Percentiles rank a stretch among this genome's conserved stretches.
Evolutionary conservation across 2,329 filamentous ascomycete species (phyloP).

Genomic region (Penicillium sp.): DNA sequence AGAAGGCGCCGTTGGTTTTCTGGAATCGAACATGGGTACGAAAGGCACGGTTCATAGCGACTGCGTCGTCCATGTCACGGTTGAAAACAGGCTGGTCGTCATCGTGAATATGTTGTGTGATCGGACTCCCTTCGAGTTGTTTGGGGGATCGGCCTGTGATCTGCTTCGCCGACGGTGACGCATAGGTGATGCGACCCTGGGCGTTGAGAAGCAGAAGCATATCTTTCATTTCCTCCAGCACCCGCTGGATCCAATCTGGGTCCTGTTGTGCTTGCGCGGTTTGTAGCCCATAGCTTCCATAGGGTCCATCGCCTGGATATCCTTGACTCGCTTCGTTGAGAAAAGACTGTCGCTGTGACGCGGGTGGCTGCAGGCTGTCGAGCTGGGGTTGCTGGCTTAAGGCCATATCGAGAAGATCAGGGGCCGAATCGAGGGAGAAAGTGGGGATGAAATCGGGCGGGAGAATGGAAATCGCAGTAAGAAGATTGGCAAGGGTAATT

Average conservation of each 20-base stretch:
- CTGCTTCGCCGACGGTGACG: slow-evolving; percentile 72
- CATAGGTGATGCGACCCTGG: slow-evolving; percentile 78
- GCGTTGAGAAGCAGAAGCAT: slow-evolving; percentile 83
- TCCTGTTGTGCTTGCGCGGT: slow-evolving; percentile 27
- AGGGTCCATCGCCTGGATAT: slow-evolving; percentile 12
- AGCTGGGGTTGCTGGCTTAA: slow-evolving; percentile 12
- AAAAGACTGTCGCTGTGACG: slow-evolving; percentile 5
- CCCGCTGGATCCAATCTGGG: slow-evolving; percentile 80
- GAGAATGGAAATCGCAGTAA: neutral
- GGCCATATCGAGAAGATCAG: slow-evolving; percentile 11
- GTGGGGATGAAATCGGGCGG: neutral
- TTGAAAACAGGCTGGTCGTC: slow-evolving; percentile 83
- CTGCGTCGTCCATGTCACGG: slow-evolving; percentile 84
- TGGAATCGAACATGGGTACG: slow-evolving; percentile 84
- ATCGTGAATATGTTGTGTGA: slow-evolving; percentile 80
- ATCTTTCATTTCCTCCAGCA: slow-evolving; percentile 87
- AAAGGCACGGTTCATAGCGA: slow-evolving; percentile 74
- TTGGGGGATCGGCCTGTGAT: slow-evolving; percentile 73
- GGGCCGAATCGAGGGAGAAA: neutral
- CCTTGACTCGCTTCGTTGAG: slow-evolving; percentile 11
- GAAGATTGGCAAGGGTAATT: neutral
- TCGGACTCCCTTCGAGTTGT: slow-evolving; percentile 71
- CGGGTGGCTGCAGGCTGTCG: slow-evolving; percentile 9
- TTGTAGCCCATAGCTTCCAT: slow-evolving; percentile 14
- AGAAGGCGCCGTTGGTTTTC: slow-evolving; percentile 70